These are phyloP conservation scores for Kernera saxatilis DNA, from an alignment of 345 rosid genomes.

Conservation along the genomic window DNA sequence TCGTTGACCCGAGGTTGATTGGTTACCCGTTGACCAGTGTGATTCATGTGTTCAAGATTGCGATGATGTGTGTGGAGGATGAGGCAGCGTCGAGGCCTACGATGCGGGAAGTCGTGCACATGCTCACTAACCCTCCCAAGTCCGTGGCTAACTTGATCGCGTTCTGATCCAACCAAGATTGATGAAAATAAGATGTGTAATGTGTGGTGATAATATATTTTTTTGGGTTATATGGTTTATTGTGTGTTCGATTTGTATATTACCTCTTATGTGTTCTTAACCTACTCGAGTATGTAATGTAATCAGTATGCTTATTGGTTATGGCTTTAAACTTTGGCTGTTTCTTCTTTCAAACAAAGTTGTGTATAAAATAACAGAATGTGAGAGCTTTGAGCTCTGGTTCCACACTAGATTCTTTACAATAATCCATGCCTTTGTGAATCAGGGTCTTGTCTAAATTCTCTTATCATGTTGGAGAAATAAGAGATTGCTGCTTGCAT, in stretches of 20 bases:
- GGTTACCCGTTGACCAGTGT: slow-evolving; percentile 54
- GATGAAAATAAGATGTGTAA: slow-evolving; percentile 10
- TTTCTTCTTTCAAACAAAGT: neutral
- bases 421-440: neutral
- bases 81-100: slow-evolving; percentile 64
- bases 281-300: slow-evolving; percentile 1
- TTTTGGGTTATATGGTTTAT: slow-evolving; percentile 10
- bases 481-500: neutral
- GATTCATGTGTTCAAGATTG: slow-evolving; percentile 68
- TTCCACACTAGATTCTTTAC: neutral
- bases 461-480: neutral
- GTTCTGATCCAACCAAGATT: slow-evolving; percentile 10
- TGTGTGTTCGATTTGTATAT: slow-evolving; percentile 25
- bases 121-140: slow-evolving; percentile 60
- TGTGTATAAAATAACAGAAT: neutral
- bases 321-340: neutral
- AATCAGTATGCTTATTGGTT: neutral
- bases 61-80: slow-evolving; percentile 77
- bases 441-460: neutral
- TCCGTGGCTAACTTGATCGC: slow-evolving; percentile 39
- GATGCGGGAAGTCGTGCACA: slow-evolving; percentile 87
- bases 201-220: neutral
- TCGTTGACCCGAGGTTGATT: slow-evolving; percentile 58
- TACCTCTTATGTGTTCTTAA: neutral
- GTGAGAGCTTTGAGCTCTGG: neutral